A percentile compares a stretch with the other conserved stretches of the same genome.
Evolutionary conservation across 2,329 filamentous ascomycete species (phyloP).

Genomic region (Aspergillus arachidicola): DNA sequence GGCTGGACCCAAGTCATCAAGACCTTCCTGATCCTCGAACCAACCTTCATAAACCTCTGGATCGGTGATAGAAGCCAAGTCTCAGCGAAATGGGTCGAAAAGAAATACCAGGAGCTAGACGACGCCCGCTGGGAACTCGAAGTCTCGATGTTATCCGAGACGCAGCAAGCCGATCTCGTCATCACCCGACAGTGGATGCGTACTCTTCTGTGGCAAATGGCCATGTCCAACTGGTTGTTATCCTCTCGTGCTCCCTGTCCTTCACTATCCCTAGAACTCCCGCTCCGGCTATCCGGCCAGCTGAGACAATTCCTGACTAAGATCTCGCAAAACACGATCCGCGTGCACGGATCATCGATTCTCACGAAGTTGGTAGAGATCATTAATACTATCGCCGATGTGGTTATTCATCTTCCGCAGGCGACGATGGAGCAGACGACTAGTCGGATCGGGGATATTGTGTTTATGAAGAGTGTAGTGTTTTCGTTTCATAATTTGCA

Average conservation of each 20-base stretch:
- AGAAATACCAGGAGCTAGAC: slow-evolving; percentile 49
- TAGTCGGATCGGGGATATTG: slow-evolving; percentile 56
- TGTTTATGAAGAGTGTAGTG: slow-evolving; percentile 55
- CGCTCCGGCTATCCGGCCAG: slow-evolving; percentile 48
- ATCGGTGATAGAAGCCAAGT: slow-evolving; percentile 42
- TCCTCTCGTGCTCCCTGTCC: slow-evolving; percentile 35
- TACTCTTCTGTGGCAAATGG: slow-evolving; percentile 54
- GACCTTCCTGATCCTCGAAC: slow-evolving; percentile 49
- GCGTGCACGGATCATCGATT: slow-evolving; percentile 59
- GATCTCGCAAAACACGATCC: slow-evolving; percentile 51
- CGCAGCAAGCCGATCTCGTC: slow-evolving; percentile 54
- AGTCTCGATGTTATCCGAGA: slow-evolving; percentile 41
- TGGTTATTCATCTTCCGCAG: slow-evolving; percentile 55
- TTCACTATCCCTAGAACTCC: slow-evolving; percentile 47
- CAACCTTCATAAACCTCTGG: slow-evolving; percentile 50
- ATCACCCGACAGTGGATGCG: slow-evolving; percentile 55
- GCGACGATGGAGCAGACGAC: slow-evolving; percentile 50
- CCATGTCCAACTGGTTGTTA: slow-evolving; percentile 51
- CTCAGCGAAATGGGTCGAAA: slow-evolving; percentile 48
- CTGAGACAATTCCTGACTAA: slow-evolving; percentile 46
- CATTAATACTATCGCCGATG: slow-evolving; percentile 62
- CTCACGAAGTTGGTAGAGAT: slow-evolving; percentile 64
- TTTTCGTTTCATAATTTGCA: slow-evolving; percentile 54
- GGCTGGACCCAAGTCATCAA: slow-evolving; percentile 50
- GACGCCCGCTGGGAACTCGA: slow-evolving; percentile 41